Evolutionary conservation across 2,329 filamentous ascomycete species (phyloP).

Genomic region (Dothiorella sarmentorum): DNA sequence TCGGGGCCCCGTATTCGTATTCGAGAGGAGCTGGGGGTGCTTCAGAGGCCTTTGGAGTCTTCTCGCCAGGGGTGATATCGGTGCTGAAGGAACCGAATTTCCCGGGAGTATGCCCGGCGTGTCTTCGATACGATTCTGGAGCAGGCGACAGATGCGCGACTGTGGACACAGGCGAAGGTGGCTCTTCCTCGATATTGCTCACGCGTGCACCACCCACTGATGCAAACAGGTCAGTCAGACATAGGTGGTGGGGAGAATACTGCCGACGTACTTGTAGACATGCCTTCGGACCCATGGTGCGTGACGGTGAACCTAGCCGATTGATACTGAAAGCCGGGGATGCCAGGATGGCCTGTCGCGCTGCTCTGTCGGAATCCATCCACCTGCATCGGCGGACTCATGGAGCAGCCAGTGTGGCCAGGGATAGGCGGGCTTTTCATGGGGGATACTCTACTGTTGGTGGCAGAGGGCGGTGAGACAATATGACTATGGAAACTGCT

Average conservation of each 20-base stretch:
- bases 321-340: constrained; percentile 2
- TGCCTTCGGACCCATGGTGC: constrained; percentile 9
- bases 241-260: constrained; percentile 26
- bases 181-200: constrained; percentile 25
- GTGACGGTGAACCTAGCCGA: neutral
- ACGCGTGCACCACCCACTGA: neutral
- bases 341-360: neutral
- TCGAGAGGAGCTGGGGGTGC: neutral
- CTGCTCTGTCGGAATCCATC: neutral
- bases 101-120: constrained; percentile 37
- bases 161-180: constrained; percentile 33
- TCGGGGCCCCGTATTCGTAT: neutral
- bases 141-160: constrained; percentile 32
- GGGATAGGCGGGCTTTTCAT: constrained; percentile 1
- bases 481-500: constrained; percentile 12
- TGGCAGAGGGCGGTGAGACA: constrained; percentile 12
- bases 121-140: constrained; percentile 32
- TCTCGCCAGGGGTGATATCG: constrained; percentile 1
- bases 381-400: neutral
- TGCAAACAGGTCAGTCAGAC: constrained; percentile 8
- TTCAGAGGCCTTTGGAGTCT: constrained; percentile 8
- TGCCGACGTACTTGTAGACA: constrained; percentile 18
- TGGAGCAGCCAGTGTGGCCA: neutral
- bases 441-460: constrained; percentile 2
- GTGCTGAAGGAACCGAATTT: constrained; percentile 20